Conservation (phyloP, 2,329 filamentous ascomycete genomes). For the Niveomyces coronatus region DNA sequence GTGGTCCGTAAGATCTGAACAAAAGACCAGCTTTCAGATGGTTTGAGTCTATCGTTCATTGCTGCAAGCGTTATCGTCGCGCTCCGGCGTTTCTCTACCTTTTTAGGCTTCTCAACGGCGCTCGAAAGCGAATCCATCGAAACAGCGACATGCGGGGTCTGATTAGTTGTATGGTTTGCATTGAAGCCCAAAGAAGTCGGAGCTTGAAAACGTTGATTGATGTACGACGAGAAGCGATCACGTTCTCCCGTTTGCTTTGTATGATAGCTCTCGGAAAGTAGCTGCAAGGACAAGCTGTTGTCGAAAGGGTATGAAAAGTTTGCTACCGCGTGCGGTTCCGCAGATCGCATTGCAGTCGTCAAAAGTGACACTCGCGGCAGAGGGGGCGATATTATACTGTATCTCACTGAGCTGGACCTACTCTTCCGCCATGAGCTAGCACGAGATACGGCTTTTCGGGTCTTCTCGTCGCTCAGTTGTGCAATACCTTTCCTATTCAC, state of each 20-base stretch:
- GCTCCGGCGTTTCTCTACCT: neutral
- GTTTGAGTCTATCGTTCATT: no score
- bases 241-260: no score
- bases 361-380: conserved; percentile 1
- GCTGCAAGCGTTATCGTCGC: no score
- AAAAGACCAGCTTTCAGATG: neutral
- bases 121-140: neutral
- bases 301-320: no score
- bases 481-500: no score
- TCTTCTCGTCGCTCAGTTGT: no score
- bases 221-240: neutral
- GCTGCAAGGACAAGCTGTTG: no score
- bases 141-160: neutral
- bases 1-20: neutral
- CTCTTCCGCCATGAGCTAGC: neutral
- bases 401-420: neutral
- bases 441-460: neutral
- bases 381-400: neutral
- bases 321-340: no score
- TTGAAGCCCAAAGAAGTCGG: neutral
- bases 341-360: neutral
- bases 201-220: neutral
- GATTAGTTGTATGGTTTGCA: neutral
- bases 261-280: neutral
- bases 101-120: no score